Conservation (phyloP, 257 asterid species). For the Plantago ovata region DNA sequence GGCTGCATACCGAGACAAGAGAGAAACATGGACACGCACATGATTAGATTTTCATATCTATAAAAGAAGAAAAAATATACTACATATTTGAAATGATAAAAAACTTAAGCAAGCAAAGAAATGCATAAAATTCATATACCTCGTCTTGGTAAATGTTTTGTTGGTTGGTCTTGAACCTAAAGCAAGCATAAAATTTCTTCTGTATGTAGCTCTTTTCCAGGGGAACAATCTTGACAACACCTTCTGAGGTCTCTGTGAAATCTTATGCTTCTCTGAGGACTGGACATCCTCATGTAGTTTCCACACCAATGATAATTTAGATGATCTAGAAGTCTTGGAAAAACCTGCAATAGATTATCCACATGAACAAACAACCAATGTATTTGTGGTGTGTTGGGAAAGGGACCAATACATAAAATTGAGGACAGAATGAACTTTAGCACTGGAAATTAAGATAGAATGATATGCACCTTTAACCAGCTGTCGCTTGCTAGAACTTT, state of each 20-base stretch:
- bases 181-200: conserved; percentile 46
- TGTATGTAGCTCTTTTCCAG: conserved; percentile 61
- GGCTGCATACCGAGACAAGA: conserved; percentile 39
- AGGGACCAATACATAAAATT: background rate
- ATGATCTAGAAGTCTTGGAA: conserved; percentile 36
- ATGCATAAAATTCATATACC: conserved; percentile 40
- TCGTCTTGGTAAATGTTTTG: conserved; percentile 33
- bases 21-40: conserved; percentile 16
- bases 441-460: background rate
- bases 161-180: conserved; percentile 36
- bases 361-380: background rate
- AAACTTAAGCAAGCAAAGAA: conserved; percentile 8
- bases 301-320: conserved; percentile 73
- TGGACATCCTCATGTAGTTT: conserved; percentile 41
- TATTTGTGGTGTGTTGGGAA: background rate
- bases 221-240: conserved; percentile 53
- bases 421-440: background rate
- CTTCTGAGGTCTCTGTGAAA: conserved; percentile 38
- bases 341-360: conserved; percentile 32
- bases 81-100: background rate
- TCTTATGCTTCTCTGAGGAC: conserved; percentile 44
- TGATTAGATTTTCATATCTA: conserved; percentile 17
- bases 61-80: conserved; percentile 15
- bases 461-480: conserved; percentile 26
- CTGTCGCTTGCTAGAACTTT: conserved; percentile 35